Conservation (phyloP, 2,329 filamentous ascomycete genomes). For the Clarireedia paspali region DNA sequence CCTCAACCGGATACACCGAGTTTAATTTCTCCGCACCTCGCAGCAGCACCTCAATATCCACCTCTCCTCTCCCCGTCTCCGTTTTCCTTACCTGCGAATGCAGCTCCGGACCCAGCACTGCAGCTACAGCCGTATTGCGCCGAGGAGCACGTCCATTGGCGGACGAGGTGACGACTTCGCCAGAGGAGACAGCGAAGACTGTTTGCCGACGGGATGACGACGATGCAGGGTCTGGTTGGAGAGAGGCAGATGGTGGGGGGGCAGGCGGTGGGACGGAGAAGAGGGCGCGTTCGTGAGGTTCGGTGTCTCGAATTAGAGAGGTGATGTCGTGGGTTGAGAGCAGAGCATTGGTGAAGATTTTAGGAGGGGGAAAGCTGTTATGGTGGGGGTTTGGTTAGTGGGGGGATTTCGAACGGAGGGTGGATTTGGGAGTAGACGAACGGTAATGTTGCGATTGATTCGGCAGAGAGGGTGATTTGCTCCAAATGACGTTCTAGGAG, state of each 20-base stretch:
- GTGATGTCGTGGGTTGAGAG: constrained; percentile 88
- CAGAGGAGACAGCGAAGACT: constrained; percentile 57
- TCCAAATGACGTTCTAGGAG: constrained; percentile 64
- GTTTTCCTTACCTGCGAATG: constrained; percentile 66
- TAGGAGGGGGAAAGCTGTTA: constrained; percentile 76
- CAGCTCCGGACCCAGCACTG: constrained; percentile 79
- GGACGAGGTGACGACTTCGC: constrained; percentile 48
- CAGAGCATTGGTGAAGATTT: constrained; percentile 90
- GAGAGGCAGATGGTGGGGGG: constrained; percentile 30
- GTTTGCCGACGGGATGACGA: constrained; percentile 46
- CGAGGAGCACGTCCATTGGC: constrained; percentile 45
- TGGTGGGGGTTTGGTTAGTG: constrained; percentile 7
- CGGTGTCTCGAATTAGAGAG: constrained; percentile 87
- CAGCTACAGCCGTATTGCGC: constrained; percentile 77
- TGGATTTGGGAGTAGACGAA: constrained; percentile 34
- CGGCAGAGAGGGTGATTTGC: constrained; percentile 69
- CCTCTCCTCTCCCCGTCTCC: constrained; percentile 51
- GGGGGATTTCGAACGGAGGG: constrained; percentile 14
- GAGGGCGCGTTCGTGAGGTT: constrained; percentile 86
- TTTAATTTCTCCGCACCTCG: constrained; percentile 85
- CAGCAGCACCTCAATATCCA: constrained; percentile 81
- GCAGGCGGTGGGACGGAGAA: constrained; percentile 73
- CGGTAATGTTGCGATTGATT: constrained; percentile 69
- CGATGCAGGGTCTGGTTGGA: constrained; percentile 36
- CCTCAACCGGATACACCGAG: constrained; percentile 75